phyloP scores from a whole-genome alignment of 148 eudicot genomes.

The Pharnaceum exiguum region DNA sequence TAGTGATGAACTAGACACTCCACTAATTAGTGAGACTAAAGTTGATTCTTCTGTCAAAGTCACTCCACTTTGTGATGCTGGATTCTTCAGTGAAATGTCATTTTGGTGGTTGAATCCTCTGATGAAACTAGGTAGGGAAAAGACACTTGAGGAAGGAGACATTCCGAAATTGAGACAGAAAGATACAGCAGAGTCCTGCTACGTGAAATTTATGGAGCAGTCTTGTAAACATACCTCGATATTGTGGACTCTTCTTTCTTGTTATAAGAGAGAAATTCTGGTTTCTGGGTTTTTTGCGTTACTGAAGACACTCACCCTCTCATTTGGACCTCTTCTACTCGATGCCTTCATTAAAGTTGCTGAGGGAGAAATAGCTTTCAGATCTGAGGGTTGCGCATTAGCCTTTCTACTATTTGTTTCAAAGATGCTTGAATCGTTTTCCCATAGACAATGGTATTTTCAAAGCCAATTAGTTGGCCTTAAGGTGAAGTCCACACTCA shows the following conservation, averaged over 20 bases:
- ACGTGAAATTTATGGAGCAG: constrained; percentile 38
- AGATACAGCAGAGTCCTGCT: constrained; percentile 72
- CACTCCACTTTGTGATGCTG: constrained; percentile 53
- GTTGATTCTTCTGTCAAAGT: constrained; percentile 20
- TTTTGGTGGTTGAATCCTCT: constrained; percentile 86
- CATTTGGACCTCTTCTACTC: constrained; percentile 81
- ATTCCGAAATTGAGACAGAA: constrained; percentile 51
- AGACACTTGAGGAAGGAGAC: constrained; percentile 65
- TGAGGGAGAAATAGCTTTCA: constrained; percentile 59
- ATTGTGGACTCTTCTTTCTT: constrained; percentile 50
- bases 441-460: constrained; percentile 84
- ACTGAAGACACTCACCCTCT: constrained; percentile 57
- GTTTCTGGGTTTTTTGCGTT: constrained; percentile 78
- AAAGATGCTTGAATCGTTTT: constrained; percentile 60
- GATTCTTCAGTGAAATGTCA: constrained; percentile 47
- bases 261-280: constrained; percentile 66
- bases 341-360: constrained; percentile 82
- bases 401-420: constrained; percentile 53
- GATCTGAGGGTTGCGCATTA: constrained; percentile 58
- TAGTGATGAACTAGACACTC: constrained; percentile 40
- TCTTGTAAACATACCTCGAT: constrained; percentile 49
- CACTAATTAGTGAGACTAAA: constrained; percentile 40
- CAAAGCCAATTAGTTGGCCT: constrained; percentile 60
- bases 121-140: constrained; percentile 72
- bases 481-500: constrained; percentile 65